Conservation (phyloP, 2,329 filamentous ascomycete species). For the Cladosporium sp. region DNA sequence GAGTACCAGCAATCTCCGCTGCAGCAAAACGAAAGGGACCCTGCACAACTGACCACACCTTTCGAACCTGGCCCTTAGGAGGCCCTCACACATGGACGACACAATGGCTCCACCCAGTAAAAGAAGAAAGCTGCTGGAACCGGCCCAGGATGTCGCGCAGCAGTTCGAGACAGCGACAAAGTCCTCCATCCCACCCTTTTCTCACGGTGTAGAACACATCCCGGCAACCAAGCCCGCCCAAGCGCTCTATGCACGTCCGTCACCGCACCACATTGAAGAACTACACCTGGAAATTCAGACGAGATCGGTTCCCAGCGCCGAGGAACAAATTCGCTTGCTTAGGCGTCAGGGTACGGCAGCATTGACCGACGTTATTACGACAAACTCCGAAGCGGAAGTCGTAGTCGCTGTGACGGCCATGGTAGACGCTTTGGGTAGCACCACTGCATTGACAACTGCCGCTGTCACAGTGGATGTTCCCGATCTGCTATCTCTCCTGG, state of each 20-base stretch:
- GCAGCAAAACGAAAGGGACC: not conserved
- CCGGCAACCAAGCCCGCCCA: not conserved
- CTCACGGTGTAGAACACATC: conserved; percentile 25
- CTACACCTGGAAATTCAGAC: conserved; percentile 28
- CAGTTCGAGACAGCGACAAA: conserved; percentile 10
- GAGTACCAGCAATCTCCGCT: not conserved
- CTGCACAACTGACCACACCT: not conserved
- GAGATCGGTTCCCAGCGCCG: conserved; percentile 19
- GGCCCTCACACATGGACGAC: conserved; percentile 26
- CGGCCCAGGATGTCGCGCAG: conserved; percentile 18
- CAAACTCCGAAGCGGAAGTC: conserved; percentile 18
- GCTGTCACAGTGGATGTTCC: conserved; percentile 21
- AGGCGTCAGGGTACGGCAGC: conserved; percentile 31
- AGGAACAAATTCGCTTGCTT: conserved; percentile 25
- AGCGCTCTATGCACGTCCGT: conserved; percentile 11
- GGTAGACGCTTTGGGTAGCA: conserved; percentile 25
- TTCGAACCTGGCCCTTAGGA: conserved; percentile 8
- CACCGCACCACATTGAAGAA: conserved; percentile 29
- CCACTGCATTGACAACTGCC: conserved; percentile 15
- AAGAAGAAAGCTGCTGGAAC: conserved; percentile 30
- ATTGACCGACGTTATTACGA: conserved; percentile 14
- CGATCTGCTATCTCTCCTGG: not conserved
- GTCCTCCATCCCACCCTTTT: conserved; percentile 9
- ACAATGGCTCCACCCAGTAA: conserved; percentile 36
- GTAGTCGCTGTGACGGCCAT: conserved; percentile 22